Percentiles rank a stretch among this genome's conserved stretches.
phyloP scores from a whole-genome alignment of 805 yeast species.

The Blastobotrys attinorum region DNA sequence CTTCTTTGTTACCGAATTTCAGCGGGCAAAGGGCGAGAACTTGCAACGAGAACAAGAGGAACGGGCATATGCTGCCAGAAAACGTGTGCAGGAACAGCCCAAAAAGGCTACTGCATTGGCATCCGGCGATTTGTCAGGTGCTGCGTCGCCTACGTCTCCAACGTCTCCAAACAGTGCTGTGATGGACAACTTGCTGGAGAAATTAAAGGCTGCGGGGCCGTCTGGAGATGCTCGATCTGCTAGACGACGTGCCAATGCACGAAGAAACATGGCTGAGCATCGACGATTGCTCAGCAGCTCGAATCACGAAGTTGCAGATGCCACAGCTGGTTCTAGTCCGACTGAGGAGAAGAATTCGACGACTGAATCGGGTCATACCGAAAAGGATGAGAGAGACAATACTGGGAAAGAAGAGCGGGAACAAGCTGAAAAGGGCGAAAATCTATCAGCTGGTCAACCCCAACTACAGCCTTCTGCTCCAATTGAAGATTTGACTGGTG shows the following conservation, averaged over 20 bases:
- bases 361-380: not conserved
- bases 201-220: slow-evolving; percentile 80
- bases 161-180: slow-evolving; percentile 37
- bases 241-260: slow-evolving; percentile 68
- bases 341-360: not conserved
- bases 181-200: slow-evolving; percentile 82
- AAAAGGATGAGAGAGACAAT: not conserved
- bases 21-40: slow-evolving; percentile 74
- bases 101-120: slow-evolving; percentile 24
- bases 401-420: not conserved
- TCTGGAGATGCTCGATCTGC: slow-evolving; percentile 71
- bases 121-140: slow-evolving; percentile 13
- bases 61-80: slow-evolving; percentile 66
- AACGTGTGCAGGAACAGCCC: slow-evolving; percentile 49
- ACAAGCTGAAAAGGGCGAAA: not conserved
- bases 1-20: slow-evolving; percentile 71
- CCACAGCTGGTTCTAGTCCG: not conserved
- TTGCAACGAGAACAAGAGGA: slow-evolving; percentile 75
- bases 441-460: not conserved
- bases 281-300: slow-evolving; percentile 19
- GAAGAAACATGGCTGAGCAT: slow-evolving; percentile 47
- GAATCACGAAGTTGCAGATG: not conserved
- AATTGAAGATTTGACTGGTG: not conserved
- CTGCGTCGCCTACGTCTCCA: slow-evolving; percentile 19
- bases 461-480: not conserved